phyloP scores from a whole-genome alignment of 1,139 yeast genomes.

The Yamadazyma taylorii region DNA sequence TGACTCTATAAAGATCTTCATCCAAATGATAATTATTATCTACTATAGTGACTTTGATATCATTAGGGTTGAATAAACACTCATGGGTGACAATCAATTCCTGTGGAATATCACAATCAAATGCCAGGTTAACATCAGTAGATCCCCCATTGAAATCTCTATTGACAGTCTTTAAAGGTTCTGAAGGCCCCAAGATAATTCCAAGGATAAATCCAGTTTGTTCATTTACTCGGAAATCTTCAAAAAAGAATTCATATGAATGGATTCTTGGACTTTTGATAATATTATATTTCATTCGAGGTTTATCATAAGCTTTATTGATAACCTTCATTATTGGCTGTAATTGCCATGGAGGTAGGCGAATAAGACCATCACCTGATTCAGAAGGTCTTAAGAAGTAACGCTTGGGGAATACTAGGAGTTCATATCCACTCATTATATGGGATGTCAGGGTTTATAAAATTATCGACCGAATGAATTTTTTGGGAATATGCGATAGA shows the following conservation, averaged over 20 bases:
- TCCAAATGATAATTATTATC: slow-evolving; percentile 19
- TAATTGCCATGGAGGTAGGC: slow-evolving; percentile 7
- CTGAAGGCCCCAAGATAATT: slow-evolving; percentile 31
- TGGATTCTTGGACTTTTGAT: slow-evolving; percentile 46
- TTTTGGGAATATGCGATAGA: too few species aligned
- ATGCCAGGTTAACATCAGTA: slow-evolving; percentile 20
- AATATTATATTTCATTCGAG: slow-evolving; percentile 41
- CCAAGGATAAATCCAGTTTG: slow-evolving; percentile 22
- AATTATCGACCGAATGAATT: too few species aligned
- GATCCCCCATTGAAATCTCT: slow-evolving; percentile 24
- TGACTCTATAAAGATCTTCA: slow-evolving; percentile 20
- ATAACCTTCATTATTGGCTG: slow-evolving; percentile 13
- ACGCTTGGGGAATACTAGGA: slow-evolving; percentile 1
- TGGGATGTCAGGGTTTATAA: too few species aligned
- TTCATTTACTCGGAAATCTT: slow-evolving; percentile 24
- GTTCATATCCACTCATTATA: slow-evolving; percentile 1
- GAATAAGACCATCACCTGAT: not conserved
- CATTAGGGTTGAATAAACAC: slow-evolving; percentile 7
- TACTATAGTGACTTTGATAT: not conserved
- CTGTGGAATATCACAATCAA: slow-evolving; percentile 32
- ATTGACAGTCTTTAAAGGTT: slow-evolving; percentile 17
- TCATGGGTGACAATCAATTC: slow-evolving; percentile 6
- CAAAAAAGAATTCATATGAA: slow-evolving; percentile 23
- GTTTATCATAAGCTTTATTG: slow-evolving; percentile 52
- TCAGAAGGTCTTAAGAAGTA: not conserved